Evolutionary conservation across 2,329 filamentous ascomycete genomes (phyloP).

Genomic region (Ophiostoma quercus): DNA sequence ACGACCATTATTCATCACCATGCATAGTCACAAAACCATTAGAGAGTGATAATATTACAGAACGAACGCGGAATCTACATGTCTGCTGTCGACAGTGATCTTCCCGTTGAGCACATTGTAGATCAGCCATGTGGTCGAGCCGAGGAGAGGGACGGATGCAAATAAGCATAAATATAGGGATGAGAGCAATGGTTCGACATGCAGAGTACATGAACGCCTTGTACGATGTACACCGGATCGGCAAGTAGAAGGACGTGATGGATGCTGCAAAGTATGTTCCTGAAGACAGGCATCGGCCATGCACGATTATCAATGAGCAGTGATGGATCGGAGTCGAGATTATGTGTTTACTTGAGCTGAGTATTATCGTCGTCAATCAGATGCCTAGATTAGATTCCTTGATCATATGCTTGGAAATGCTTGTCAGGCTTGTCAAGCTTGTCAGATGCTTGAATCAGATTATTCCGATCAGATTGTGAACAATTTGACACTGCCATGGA

Average conservation of each 20-base stretch:
- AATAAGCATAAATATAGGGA: slow-evolving; percentile 10
- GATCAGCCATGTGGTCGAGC: slow-evolving; percentile 11
- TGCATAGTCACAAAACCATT: not conserved
- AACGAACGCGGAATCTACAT: not conserved
- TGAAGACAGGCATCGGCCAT: not conserved
- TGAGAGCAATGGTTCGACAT: not conserved
- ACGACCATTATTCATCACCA: not conserved
- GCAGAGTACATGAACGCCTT: not conserved
- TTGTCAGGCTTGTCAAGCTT: no score
- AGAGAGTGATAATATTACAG: not conserved
- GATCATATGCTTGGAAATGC: not conserved
- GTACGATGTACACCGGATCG: not conserved
- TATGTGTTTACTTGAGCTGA: not conserved
- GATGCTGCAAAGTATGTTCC: not conserved
- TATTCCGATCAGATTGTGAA: not conserved
- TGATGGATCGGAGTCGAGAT: no score
- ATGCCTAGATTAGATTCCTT: not conserved
- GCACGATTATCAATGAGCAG: not conserved
- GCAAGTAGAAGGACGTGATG: not conserved
- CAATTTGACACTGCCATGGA: not conserved
- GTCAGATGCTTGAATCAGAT: no score
- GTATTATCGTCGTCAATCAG: not conserved
- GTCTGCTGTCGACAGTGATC: not conserved
- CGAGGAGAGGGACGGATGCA: not conserved
- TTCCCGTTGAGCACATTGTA: slow-evolving; percentile 14